These are phyloP conservation scores for Casaregolazyma lundiana DNA, from an alignment of 1,139 yeast species.

Conservation along the genomic window DNA sequence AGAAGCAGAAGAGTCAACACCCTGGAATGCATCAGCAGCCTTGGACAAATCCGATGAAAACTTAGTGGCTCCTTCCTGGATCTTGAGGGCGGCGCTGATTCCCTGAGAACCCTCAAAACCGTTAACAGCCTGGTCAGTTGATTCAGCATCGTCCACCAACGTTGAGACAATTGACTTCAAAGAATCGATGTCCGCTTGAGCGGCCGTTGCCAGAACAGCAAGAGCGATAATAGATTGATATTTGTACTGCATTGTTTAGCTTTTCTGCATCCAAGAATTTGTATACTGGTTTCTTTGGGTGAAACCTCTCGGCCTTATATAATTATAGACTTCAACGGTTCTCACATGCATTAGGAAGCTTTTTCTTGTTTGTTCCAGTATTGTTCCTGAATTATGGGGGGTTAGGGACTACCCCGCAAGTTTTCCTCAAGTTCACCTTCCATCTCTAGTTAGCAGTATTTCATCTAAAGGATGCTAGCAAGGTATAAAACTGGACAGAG, in stretches of 20 bases:
- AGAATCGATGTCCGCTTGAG: conserved; percentile 13
- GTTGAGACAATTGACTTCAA: conserved; percentile 12
- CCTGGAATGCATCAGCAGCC: conserved; percentile 10
- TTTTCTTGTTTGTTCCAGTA: not conserved
- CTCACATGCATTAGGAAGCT: not conserved
- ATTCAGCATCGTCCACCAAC: conserved; percentile 14
- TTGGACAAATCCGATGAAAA: conserved; percentile 12
- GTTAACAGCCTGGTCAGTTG: conserved; percentile 15
- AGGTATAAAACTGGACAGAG: too few species aligned
- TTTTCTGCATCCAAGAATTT: too few species aligned
- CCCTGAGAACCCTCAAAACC: conserved; percentile 15
- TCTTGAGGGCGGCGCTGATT: conserved; percentile 14
- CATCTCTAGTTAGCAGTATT: not conserved
- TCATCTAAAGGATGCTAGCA: too few species aligned
- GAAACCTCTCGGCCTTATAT: not conserved
- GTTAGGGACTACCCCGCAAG: not conserved
- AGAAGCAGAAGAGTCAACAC: not conserved
- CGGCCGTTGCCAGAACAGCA: not conserved
- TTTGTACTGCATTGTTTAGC: conserved; percentile 2
- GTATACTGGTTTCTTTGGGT: too few species aligned
- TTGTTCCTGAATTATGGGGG: not conserved
- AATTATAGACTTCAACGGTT: not conserved
- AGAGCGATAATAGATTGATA: not conserved
- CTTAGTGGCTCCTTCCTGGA: conserved; percentile 14
- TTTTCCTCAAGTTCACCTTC: not conserved